A percentile compares a stretch with the other conserved stretches of the same genome.
Conservation (phyloP, 805 yeast genomes). For the Jamesozyma jinghongensis region DNA sequence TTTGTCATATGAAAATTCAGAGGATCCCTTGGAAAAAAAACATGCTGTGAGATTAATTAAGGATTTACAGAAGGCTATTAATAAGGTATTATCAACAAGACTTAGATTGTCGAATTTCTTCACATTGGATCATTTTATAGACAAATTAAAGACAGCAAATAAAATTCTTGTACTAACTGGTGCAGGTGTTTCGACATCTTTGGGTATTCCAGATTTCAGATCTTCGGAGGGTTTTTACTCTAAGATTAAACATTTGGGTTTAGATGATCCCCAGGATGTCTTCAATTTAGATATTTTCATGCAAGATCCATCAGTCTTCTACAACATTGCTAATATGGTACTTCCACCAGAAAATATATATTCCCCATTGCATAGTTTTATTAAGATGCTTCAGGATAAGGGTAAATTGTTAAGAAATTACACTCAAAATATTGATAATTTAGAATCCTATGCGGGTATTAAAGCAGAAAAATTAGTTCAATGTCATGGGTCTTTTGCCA, state of each 20-base stretch:
- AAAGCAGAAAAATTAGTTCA: slow-evolving; percentile 59
- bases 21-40: slow-evolving; percentile 35
- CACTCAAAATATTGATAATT: slow-evolving; percentile 84
- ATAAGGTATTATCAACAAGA: slow-evolving; percentile 49
- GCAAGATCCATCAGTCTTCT: slow-evolving; percentile 71
- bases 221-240: slow-evolving; percentile 81
- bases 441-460: slow-evolving; percentile 77
- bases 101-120: slow-evolving; percentile 44
- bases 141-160: slow-evolving; percentile 43
- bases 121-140: slow-evolving; percentile 50
- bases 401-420: slow-evolving; percentile 74
- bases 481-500: slow-evolving; percentile 89
- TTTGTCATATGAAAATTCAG: slow-evolving; percentile 19
- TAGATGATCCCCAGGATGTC: slow-evolving; percentile 85
- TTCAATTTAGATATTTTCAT: slow-evolving; percentile 65
- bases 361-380: slow-evolving; percentile 77
- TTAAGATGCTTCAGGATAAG: slow-evolving; percentile 61
- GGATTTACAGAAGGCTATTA: slow-evolving; percentile 54
- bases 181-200: slow-evolving; percentile 84
- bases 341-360: slow-evolving; percentile 60
- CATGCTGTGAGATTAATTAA: slow-evolving; percentile 40
- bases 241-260: slow-evolving; percentile 53
- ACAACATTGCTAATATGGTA: slow-evolving; percentile 77
- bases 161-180: slow-evolving; percentile 75
- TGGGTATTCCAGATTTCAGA: slow-evolving; percentile 90